Percentiles rank a stretch among this genome's conserved stretches.
Evolutionary conservation across 805 yeast genomes (phyloP).

Genomic region (Yarrowia porcina): DNA sequence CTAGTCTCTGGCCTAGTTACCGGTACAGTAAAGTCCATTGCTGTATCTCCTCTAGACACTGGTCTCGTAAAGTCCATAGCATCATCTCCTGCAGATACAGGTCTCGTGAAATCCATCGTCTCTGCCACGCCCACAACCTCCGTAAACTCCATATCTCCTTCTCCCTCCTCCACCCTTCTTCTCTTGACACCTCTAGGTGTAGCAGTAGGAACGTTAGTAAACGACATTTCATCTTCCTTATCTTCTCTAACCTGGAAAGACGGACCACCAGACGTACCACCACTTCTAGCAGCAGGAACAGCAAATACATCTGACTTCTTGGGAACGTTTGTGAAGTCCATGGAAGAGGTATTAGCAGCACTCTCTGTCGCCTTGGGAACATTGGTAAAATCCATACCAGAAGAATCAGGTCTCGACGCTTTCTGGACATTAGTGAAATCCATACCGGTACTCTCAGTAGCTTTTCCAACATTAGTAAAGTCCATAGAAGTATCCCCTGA

Average conservation of each 20-base stretch:
- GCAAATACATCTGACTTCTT: too few species aligned
- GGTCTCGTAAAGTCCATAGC: background rate
- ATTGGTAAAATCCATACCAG: too few species aligned
- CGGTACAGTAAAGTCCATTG: background rate
- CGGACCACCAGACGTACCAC: too few species aligned
- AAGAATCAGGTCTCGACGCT: too few species aligned
- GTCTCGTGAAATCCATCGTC: background rate
- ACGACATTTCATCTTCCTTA: background rate
- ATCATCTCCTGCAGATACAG: background rate
- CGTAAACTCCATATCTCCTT: background rate
- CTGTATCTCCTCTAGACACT: background rate
- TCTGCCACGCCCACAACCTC: background rate
- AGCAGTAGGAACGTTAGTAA: background rate
- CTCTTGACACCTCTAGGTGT: background rate
- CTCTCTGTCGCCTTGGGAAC: too few species aligned
- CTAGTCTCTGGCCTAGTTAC: too few species aligned
- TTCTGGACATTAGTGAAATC: too few species aligned
- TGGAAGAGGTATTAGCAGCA: too few species aligned
- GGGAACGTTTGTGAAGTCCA: too few species aligned
- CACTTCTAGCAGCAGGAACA: background rate
- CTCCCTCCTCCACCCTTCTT: background rate
- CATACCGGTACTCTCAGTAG: too few species aligned
- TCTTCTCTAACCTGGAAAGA: background rate
- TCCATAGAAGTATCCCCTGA: background rate
- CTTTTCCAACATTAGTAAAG: background rate